These are phyloP conservation scores for Chlamydomonas reinhardtii DNA, from an alignment of 163 green algal genomes.

Conservation along the genomic window DNA sequence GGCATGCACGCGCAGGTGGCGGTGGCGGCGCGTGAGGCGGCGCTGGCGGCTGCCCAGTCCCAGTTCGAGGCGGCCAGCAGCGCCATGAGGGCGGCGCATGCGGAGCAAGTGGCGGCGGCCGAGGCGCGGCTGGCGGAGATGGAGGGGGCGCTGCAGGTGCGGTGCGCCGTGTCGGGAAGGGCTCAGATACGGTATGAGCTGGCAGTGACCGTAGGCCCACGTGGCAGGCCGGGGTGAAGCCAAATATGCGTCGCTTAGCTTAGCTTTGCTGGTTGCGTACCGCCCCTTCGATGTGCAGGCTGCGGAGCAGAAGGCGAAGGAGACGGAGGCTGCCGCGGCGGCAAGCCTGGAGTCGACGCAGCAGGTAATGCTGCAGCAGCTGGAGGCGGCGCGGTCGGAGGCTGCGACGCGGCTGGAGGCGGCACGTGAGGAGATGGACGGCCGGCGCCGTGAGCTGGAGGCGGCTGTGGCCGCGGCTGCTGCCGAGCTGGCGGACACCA, in stretches of 20 bases:
- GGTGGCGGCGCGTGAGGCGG: conserved; percentile 34
- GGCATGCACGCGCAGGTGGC: background rate
- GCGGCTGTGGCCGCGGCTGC: background rate
- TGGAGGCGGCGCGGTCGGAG: background rate
- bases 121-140: background rate
- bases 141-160: conserved; percentile 6
- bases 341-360: background rate
- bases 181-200: too few relatives aligned
- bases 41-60: conserved; percentile 27
- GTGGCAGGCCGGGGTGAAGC: too few relatives aligned
- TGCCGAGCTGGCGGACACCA: background rate
- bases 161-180: too few relatives aligned
- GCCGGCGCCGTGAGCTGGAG: background rate
- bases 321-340: background rate
- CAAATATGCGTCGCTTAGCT: too few relatives aligned
- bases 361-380: background rate
- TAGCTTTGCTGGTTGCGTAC: background rate
- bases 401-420: background rate
- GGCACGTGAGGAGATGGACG: background rate
- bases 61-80: background rate
- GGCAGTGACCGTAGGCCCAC: too few relatives aligned
- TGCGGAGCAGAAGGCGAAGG: background rate
- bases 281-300: background rate
- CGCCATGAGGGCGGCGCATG: background rate
- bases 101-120: conserved; percentile 2